Conservation (phyloP, 169 alveolate species). For the Blepharisma undulans region DNA sequence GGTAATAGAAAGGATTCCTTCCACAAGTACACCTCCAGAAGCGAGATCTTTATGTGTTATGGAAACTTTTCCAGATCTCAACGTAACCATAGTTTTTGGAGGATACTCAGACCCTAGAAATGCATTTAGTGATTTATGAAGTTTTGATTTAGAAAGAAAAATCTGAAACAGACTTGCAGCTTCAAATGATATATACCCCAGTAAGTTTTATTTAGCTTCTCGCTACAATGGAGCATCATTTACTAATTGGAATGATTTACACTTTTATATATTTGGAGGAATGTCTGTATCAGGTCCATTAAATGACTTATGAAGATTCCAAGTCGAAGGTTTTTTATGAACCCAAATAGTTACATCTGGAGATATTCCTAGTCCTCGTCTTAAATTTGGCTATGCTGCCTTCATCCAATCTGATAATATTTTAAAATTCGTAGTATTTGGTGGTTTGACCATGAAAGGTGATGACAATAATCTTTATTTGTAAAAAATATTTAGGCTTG, state of each 20-base stretch:
- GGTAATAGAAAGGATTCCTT: not conserved
- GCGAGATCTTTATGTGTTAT: not conserved
- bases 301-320: conserved; percentile 2
- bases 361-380: not conserved
- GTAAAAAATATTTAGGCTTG: not conserved
- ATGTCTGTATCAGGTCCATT: not conserved
- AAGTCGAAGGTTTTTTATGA: not conserved
- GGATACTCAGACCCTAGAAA: not conserved
- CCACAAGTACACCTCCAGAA: not conserved
- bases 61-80: not conserved
- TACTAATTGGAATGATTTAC: not conserved
- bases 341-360: not conserved
- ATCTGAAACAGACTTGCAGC: not conserved
- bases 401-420: not conserved
- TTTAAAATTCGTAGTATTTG: not conserved
- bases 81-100: not conserved
- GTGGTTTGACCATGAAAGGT: not conserved
- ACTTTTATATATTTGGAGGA: conserved; percentile 29
- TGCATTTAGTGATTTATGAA: not conserved
- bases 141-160: not conserved
- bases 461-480: not conserved
- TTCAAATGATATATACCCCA: not conserved
- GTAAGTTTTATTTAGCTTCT: not conserved
- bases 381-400: not conserved
- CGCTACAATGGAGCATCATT: not conserved